These are phyloP conservation scores for Neurospora discreta DNA, from an alignment of 495 filamentous ascomycete species.

Conservation along the genomic window DNA sequence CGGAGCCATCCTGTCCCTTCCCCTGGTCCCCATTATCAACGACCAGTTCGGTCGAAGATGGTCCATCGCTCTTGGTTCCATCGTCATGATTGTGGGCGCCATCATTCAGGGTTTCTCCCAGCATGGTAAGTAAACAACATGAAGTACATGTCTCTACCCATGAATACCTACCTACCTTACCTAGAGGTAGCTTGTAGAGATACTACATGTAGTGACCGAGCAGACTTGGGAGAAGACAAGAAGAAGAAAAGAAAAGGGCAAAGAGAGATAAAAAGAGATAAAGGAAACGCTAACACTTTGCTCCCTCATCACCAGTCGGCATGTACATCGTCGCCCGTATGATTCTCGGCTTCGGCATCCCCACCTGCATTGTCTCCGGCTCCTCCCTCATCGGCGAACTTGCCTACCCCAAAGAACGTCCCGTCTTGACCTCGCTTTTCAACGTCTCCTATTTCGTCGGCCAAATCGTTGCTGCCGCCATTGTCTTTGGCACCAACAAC, in stretches of 20 bases:
- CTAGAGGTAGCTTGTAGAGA: too few species aligned
- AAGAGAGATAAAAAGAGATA: too few species aligned
- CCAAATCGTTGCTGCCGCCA: constrained; percentile 48
- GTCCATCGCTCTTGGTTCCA: constrained; percentile 48
- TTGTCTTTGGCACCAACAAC: constrained; percentile 47
- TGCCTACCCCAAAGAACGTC: constrained; percentile 53
- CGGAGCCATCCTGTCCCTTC: constrained; percentile 46
- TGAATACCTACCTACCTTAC: too few species aligned
- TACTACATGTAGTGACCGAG: too few species aligned
- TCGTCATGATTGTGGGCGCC: constrained; percentile 48
- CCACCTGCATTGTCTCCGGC: constrained; percentile 53
- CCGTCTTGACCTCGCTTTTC: constrained; percentile 56
- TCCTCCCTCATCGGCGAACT: constrained; percentile 56
- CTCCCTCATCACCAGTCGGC: constrained; percentile 15
- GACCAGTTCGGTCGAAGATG: constrained; percentile 47
- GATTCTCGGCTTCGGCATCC: constrained; percentile 54
- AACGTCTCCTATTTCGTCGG: constrained; percentile 56
- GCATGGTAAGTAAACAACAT: too few species aligned
- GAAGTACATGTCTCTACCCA: too few species aligned
- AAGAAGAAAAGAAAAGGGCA: too few species aligned
- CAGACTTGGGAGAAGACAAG: too few species aligned
- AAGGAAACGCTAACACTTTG: not conserved
- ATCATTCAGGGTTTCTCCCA: constrained; percentile 34
- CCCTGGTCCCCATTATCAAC: constrained; percentile 46
- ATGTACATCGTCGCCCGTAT: constrained; percentile 60